These are phyloP conservation scores for Eremothecium coryli DNA, from an alignment of 1,139 yeast genomes.

Conservation along the genomic window DNA sequence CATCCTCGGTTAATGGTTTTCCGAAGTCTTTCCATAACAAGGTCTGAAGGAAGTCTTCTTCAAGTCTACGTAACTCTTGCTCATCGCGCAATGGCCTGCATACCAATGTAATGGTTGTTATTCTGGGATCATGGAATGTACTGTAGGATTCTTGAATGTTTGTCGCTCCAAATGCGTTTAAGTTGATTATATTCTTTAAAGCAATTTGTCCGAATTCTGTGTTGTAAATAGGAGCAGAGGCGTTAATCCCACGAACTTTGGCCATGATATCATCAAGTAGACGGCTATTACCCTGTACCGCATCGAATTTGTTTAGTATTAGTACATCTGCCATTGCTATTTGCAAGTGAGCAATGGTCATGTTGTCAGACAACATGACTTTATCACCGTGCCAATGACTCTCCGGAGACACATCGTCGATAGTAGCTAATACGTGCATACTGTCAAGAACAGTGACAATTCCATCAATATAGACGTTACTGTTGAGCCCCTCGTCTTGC, in stretches of 20 bases:
- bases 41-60: slow-evolving; percentile 20
- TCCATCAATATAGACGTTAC: slow-evolving; percentile 84
- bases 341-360: slow-evolving; percentile 83
- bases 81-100: slow-evolving; percentile 19
- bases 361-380: slow-evolving; percentile 36
- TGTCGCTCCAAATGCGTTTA: slow-evolving; percentile 66
- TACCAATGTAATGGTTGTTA: slow-evolving; percentile 31
- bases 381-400: slow-evolving; percentile 53
- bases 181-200: slow-evolving; percentile 54
- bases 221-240: slow-evolving; percentile 54
- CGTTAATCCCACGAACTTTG: slow-evolving; percentile 52
- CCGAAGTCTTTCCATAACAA: slow-evolving; percentile 31
- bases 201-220: slow-evolving; percentile 69
- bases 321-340: slow-evolving; percentile 83
- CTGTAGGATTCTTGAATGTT: slow-evolving; percentile 25
- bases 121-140: slow-evolving; percentile 45
- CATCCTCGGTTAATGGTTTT: slow-evolving; percentile 6
- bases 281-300: slow-evolving; percentile 29
- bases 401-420: slow-evolving; percentile 53
- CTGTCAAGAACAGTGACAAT: slow-evolving; percentile 87
- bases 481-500: slow-evolving; percentile 82
- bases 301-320: slow-evolving; percentile 69
- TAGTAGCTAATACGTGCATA: slow-evolving; percentile 52
- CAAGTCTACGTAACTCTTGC: slow-evolving; percentile 17
- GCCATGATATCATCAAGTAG: slow-evolving; percentile 21